Conservation (phyloP, 1,139 yeast species). For the Pichia sp. region DNA sequence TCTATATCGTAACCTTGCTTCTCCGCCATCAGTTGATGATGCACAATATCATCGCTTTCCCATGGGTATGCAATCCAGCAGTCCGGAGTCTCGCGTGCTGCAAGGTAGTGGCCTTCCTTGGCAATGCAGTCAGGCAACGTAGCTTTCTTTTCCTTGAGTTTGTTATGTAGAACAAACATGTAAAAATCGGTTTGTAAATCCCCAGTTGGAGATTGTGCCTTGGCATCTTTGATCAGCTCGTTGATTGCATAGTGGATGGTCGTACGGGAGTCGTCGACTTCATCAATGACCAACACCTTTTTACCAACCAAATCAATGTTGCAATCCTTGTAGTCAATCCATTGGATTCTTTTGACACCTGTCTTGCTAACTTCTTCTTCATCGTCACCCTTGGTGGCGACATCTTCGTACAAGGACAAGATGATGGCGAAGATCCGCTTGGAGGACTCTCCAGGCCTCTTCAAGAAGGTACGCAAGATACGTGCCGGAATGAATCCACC, state of each 20-base stretch:
- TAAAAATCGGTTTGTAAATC: slow-evolving; percentile 69
- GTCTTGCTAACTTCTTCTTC: slow-evolving; percentile 67
- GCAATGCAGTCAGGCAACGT: slow-evolving; percentile 49
- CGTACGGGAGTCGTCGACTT: slow-evolving; percentile 95
- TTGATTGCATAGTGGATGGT: slow-evolving; percentile 89
- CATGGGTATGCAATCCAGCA: slow-evolving; percentile 98
- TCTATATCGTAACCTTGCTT: slow-evolving; percentile 61
- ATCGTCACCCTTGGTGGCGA: slow-evolving; percentile 56
- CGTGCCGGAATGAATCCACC: slow-evolving; percentile 96
- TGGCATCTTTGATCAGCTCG: slow-evolving; percentile 84
- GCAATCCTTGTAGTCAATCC: slow-evolving; percentile 72
- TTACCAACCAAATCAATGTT: slow-evolving; percentile 54
- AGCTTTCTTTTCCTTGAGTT: slow-evolving; percentile 85
- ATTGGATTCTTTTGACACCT: slow-evolving; percentile 90
- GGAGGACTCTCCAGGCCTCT: slow-evolving; percentile 82
- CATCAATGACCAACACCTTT: slow-evolving; percentile 82
- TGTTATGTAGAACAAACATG: slow-evolving; percentile 91
- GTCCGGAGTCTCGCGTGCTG: slow-evolving; percentile 90
- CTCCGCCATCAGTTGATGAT: slow-evolving; percentile 77
- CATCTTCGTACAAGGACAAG: slow-evolving; percentile 82
- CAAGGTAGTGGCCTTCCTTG: slow-evolving; percentile 69
- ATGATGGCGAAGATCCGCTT: slow-evolving; percentile 95
- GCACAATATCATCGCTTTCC: slow-evolving; percentile 81
- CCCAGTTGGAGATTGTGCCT: slow-evolving; percentile 48
- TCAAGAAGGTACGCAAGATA: slow-evolving; percentile 86